A percentile compares a stretch with the other conserved stretches of the same genome.
Evolutionary conservation across 805 yeast species (phyloP).

Genomic region (Lipomyces spencermartinsiae): DNA sequence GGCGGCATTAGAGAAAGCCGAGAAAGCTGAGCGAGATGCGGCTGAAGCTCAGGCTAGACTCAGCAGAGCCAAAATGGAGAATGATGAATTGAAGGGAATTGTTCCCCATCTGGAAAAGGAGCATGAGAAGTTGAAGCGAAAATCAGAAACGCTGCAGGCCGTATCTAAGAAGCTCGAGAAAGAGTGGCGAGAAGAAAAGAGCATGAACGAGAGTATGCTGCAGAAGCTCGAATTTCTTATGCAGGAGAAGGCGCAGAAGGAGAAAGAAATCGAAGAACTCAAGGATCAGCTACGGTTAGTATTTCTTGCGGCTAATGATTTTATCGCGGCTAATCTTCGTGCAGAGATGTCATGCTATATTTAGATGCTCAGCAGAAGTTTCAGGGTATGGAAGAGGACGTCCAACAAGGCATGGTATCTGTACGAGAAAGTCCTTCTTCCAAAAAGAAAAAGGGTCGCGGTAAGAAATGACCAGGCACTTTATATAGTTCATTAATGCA

Average conservation of each 20-base stretch:
- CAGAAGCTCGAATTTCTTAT: slow-evolving; percentile 50
- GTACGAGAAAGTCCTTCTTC: slow-evolving; percentile 43
- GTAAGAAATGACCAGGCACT: not conserved
- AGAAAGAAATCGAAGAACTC: slow-evolving; percentile 43
- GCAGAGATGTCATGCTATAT: slow-evolving; percentile 79
- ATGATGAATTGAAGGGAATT: slow-evolving; percentile 18
- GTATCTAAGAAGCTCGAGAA: slow-evolving; percentile 45
- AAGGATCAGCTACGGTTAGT: slow-evolving; percentile 43
- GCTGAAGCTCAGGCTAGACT: slow-evolving; percentile 31
- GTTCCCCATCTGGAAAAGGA: slow-evolving; percentile 28
- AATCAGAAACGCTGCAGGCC: slow-evolving; percentile 37
- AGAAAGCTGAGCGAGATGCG: slow-evolving; percentile 35
- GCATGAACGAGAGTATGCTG: slow-evolving; percentile 52
- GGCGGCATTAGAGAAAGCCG: slow-evolving; percentile 40
- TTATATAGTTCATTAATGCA: not conserved
- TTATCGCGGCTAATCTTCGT: slow-evolving; percentile 42
- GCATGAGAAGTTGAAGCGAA: slow-evolving; percentile 25
- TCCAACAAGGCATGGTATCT: slow-evolving; percentile 71
- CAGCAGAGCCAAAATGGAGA: slow-evolving; percentile 17
- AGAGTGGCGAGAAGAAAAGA: slow-evolving; percentile 56
- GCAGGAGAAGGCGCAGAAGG: slow-evolving; percentile 41
- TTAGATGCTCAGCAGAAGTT: slow-evolving; percentile 76
- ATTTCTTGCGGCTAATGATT: not conserved
- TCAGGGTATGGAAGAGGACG: slow-evolving; percentile 72
- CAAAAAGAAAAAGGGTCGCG: slow-evolving; percentile 27